Percentiles rank a stretch among this genome's conserved stretches.
Evolutionary conservation across 768 basidiomycete species (phyloP).

Genomic region (Udeniomyces megalosporus): DNA sequence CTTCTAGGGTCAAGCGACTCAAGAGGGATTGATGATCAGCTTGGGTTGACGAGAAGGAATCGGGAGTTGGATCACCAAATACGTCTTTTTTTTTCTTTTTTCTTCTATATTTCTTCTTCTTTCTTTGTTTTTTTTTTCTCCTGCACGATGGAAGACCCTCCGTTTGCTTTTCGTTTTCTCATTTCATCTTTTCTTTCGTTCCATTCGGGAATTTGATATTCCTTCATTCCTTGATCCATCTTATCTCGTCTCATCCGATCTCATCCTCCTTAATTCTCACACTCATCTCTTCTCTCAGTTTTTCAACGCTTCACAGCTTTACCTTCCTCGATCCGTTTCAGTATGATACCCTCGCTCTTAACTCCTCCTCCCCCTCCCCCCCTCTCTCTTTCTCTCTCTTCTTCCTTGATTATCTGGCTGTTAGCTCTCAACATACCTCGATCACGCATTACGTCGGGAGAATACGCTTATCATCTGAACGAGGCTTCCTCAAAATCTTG

Average conservation of each 20-base stretch:
- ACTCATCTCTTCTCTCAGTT: slow-evolving; percentile 61
- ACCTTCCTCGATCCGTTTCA: no score
- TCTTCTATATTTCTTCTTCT: neutral
- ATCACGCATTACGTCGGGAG: neutral
- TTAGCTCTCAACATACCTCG: slow-evolving; percentile 1
- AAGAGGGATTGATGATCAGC: neutral
- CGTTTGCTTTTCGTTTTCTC: no score
- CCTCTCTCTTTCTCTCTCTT: neutral
- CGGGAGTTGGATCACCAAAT: no score
- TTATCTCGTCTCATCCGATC: neutral
- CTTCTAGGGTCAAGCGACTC: neutral
- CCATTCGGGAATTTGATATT: no score
- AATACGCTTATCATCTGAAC: no score
- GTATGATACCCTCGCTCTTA: slow-evolving; percentile 61
- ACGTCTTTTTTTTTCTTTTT: no score
- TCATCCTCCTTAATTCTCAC: slow-evolving; percentile 40
- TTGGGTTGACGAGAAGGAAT: neutral
- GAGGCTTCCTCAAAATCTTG: neutral
- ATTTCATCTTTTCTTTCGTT: no score
- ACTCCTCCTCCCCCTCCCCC: slow-evolving; percentile 54
- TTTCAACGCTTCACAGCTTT: slow-evolving; percentile 50
- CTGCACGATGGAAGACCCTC: no score
- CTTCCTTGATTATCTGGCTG: neutral
- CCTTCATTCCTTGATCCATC: no score
- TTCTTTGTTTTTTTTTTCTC: neutral